A percentile compares a stretch with the other conserved stretches of the same genome.
Evolutionary conservation across 768 basidiomycete genomes (phyloP).

Genomic region (Pisolithus microcarpus): DNA sequence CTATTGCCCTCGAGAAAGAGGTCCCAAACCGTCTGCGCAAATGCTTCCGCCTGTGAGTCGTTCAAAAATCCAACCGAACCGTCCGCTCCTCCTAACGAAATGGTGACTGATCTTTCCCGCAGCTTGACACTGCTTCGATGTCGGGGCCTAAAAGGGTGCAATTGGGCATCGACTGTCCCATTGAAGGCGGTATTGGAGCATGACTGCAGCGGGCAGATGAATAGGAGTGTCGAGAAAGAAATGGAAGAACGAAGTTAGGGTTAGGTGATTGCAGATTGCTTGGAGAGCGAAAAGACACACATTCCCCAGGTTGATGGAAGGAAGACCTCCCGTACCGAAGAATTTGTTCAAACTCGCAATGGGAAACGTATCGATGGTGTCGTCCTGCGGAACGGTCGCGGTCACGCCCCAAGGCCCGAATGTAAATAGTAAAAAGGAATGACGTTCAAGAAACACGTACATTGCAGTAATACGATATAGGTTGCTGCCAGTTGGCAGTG

Average conservation of each 20-base stretch:
- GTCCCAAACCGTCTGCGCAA: slow-evolving; percentile 62
- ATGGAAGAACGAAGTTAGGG: too few relatives aligned
- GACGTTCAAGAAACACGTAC: slow-evolving; percentile 4
- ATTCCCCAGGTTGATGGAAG: slow-evolving; percentile 55
- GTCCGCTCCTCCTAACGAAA: slow-evolving; percentile 55
- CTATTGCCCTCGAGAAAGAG: slow-evolving; percentile 61
- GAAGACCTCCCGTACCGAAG: slow-evolving; percentile 50
- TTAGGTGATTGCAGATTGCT: slow-evolving; percentile 23
- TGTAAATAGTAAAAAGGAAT: too few relatives aligned
- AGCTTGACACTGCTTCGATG: slow-evolving; percentile 58
- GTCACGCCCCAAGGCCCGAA: background rate
- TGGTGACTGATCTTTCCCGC: slow-evolving; percentile 55
- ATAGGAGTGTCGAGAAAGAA: too few relatives aligned
- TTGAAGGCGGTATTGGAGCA: slow-evolving; percentile 49
- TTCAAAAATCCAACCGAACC: slow-evolving; percentile 55
- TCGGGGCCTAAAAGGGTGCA: slow-evolving; percentile 54
- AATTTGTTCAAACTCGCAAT: slow-evolving; percentile 56
- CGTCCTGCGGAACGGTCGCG: slow-evolving; percentile 33
- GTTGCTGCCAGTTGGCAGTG: slow-evolving; percentile 26
- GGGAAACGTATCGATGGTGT: slow-evolving; percentile 51
- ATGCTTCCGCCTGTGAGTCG: slow-evolving; percentile 48
- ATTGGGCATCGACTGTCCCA: slow-evolving; percentile 54
- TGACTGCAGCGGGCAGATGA: slow-evolving; percentile 44
- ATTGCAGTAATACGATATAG: slow-evolving; percentile 27
- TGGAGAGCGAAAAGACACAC: slow-evolving; percentile 23